A percentile compares a stretch with the other conserved stretches of the same genome.
These are phyloP conservation scores for Xylaria sp. DNA, from an alignment of 495 filamentous ascomycete species.

Conservation along the genomic window DNA sequence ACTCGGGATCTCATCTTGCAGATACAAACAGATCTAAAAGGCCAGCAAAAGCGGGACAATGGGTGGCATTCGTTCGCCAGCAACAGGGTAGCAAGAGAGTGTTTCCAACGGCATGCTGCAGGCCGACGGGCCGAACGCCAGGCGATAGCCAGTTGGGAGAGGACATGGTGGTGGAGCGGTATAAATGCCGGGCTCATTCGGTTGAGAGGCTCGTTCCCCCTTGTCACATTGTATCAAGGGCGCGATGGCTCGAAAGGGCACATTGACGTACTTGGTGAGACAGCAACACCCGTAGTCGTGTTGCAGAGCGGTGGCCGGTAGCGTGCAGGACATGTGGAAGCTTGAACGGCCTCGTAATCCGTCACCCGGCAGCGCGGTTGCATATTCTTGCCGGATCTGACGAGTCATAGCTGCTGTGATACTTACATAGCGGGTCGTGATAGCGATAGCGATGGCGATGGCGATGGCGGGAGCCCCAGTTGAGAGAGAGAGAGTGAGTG, in stretches of 20 bases:
- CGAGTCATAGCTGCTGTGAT: constrained; percentile 12
- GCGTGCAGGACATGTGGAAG: constrained; percentile 21
- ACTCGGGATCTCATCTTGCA: constrained; percentile 31
- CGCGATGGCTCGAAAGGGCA: constrained; percentile 15
- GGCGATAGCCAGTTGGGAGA: constrained; percentile 1
- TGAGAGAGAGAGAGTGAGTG: neutral
- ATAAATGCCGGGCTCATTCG: constrained; percentile 5
- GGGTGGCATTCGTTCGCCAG: neutral
- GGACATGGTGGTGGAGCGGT: constrained; percentile 6
- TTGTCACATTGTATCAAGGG: neutral
- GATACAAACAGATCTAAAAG: constrained; percentile 24
- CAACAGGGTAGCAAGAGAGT: neutral
- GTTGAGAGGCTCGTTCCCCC: constrained; percentile 11
- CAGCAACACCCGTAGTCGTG: neutral
- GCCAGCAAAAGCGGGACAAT: constrained; percentile 12
- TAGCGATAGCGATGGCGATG: no score
- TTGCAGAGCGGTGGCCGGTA: constrained; percentile 8
- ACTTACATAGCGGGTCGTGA: no score
- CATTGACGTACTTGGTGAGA: neutral
- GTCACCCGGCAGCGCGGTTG: constrained; percentile 26
- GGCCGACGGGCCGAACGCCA: constrained; percentile 25
- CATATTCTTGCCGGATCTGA: constrained; percentile 25
- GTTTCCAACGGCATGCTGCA: constrained; percentile 21
- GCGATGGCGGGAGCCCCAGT: neutral
- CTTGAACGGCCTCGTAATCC: constrained; percentile 23